Percentiles rank a stretch among this genome's conserved stretches.
Conservation (phyloP, 768 basidiomycete genomes). For the Suillus paluster region DNA sequence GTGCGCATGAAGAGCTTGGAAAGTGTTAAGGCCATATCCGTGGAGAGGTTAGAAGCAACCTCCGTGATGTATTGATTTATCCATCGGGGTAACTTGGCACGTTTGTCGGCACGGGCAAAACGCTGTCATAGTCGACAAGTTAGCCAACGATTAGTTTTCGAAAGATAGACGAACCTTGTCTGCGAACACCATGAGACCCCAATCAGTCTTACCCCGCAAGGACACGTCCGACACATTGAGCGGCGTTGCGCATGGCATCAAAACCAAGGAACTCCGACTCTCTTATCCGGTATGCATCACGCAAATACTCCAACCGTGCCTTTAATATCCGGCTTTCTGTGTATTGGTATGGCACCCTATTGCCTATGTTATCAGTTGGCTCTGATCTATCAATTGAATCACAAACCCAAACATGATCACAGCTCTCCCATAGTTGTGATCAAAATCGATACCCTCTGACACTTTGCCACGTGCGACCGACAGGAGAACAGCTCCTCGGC, state of each 20-base stretch:
- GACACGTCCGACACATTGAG: conserved; percentile 98
- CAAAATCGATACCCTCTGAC: conserved; percentile 99
- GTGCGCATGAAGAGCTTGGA: conserved; percentile 97
- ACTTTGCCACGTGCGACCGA: conserved; percentile 99
- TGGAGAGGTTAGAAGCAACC: conserved; percentile 94
- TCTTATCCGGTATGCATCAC: conserved; percentile 97
- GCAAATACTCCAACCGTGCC: conserved; percentile 94
- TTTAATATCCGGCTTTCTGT: conserved; percentile 98
- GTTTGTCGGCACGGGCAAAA: conserved; percentile 90
- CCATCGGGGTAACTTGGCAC: conserved; percentile 96
- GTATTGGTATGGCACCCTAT: conserved; percentile 94
- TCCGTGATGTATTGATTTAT: conserved; percentile 99
- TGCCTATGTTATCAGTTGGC: conserved; percentile 8
- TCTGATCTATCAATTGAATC: conserved; percentile 4
- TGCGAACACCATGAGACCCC: conserved; percentile 99
- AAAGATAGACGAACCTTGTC: conserved; percentile 74
- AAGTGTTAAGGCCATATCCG: conserved; percentile 94
- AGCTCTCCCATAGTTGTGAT: conserved; percentile 98
- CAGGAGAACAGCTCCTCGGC: conserved; percentile 92
- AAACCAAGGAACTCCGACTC: conserved; percentile 99
- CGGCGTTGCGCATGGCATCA: conserved; percentile 99
- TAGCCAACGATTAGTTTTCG: not conserved
- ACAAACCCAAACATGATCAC: conserved; percentile 98
- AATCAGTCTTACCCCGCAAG: conserved; percentile 98
- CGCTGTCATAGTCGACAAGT: conserved; percentile 53